Percentiles rank a stretch among this genome's conserved stretches.
phyloP scores from a whole-genome alignment of 2,329 filamentous ascomycete genomes.

The Geoglossum cookeanum region DNA sequence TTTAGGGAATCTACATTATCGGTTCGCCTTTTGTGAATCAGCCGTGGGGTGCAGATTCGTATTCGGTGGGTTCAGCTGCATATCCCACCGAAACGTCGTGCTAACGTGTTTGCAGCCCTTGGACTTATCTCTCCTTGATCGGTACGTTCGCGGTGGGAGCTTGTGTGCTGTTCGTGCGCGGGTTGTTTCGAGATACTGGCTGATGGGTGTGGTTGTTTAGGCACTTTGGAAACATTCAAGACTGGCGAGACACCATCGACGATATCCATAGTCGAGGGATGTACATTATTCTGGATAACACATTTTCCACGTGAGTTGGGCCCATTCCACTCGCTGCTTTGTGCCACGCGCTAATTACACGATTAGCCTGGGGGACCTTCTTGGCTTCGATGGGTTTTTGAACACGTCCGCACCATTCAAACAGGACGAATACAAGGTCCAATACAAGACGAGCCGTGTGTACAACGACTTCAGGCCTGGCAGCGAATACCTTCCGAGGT shows the following conservation, averaged over 20 bases:
- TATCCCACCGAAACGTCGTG: neutral
- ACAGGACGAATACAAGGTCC: constrained; percentile 34
- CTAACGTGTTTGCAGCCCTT: constrained; percentile 20
- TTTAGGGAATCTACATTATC: constrained; percentile 39
- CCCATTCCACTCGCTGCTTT: neutral
- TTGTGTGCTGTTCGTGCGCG: neutral
- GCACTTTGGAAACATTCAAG: constrained; percentile 39
- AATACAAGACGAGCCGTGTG: constrained; percentile 33
- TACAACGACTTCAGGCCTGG: constrained; percentile 40
- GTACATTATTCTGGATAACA: constrained; percentile 49
- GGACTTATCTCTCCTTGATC: constrained; percentile 43
- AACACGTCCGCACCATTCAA: constrained; percentile 38
- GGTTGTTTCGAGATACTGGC: neutral
- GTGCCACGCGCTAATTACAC: constrained; percentile 6
- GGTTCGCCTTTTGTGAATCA: constrained; percentile 45
- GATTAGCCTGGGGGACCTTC: constrained; percentile 36
- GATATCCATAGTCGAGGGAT: constrained; percentile 43
- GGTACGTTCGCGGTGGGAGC: constrained; percentile 8
- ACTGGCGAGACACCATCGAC: constrained; percentile 36
- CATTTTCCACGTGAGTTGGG: constrained; percentile 35
- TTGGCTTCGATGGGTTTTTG: constrained; percentile 41
- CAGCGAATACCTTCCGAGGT: constrained; percentile 34
- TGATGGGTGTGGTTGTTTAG: neutral
- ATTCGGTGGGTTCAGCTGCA: constrained; percentile 18
- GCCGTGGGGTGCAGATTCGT: constrained; percentile 44